Evolutionary conservation across 2,329 filamentous ascomycete species (phyloP).

Genomic region (Calonectria naviculata): DNA sequence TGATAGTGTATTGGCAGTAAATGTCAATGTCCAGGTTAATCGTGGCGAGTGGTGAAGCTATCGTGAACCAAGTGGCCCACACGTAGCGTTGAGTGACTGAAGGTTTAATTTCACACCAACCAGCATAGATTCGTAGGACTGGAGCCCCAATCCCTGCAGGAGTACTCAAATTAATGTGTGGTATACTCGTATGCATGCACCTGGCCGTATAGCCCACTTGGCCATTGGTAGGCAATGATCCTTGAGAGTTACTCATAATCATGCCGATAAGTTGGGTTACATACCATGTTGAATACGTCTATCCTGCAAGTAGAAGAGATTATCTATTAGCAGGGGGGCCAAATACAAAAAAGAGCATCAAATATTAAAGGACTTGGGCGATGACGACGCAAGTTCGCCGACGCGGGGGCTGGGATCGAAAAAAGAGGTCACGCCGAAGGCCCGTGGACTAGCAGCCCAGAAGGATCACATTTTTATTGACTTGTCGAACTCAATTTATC

Average conservation of each 20-base stretch:
- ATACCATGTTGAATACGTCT: background rate
- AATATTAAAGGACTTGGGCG: conserved; percentile 5
- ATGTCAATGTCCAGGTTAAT: too few species aligned
- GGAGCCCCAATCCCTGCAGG: background rate
- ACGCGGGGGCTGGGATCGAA: conserved; percentile 1
- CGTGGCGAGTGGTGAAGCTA: background rate
- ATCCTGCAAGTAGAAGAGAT: background rate
- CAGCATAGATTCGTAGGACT: background rate
- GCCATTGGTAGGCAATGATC: background rate
- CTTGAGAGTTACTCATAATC: background rate
- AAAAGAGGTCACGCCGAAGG: conserved; percentile 1
- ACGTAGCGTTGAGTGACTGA: background rate
- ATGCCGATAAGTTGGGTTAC: background rate
- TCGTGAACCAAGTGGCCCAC: background rate
- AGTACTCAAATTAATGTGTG: background rate
- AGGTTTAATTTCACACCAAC: background rate
- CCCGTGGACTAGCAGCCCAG: background rate
- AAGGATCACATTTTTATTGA: background rate
- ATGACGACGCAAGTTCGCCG: conserved; percentile 14
- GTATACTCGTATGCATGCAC: background rate
- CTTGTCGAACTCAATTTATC: background rate
- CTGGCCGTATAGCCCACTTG: too few species aligned
- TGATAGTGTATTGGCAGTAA: background rate
- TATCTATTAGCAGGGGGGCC: background rate
- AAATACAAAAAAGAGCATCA: background rate